Evolutionary conservation across 1,284 basidiomycete genomes (phyloP).

Genomic region (Meira nashicola): DNA sequence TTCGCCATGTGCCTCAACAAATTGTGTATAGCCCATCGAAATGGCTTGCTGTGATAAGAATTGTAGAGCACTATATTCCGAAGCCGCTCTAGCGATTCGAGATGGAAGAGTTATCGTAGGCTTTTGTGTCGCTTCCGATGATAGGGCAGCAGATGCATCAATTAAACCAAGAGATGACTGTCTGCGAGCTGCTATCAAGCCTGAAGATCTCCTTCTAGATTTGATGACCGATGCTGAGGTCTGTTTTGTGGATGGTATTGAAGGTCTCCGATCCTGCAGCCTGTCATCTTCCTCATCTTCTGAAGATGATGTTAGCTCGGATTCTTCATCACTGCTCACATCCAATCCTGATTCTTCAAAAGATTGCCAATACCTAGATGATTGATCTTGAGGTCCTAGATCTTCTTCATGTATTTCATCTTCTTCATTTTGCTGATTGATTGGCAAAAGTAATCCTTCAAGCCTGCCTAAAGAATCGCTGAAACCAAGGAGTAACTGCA

Average conservation of each 20-base stretch:
- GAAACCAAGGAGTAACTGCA: constrained; percentile 13
- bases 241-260: background rate
- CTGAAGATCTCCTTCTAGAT: background rate
- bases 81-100: constrained; percentile 11
- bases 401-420: constrained; percentile 5
- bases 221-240: background rate
- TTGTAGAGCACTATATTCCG: constrained; percentile 8
- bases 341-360: background rate
- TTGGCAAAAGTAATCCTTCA: background rate
- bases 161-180: background rate
- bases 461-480: constrained; percentile 6
- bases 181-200: background rate
- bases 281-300: background rate
- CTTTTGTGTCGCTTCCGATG: background rate
- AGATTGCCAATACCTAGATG: constrained; percentile 3
- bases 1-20: constrained; percentile 6
- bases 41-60: constrained; percentile 3
- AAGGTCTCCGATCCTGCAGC: background rate
- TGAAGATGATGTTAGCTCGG: background rate
- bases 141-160: background rate
- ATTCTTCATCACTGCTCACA: background rate
- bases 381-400: background rate
- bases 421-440: background rate
- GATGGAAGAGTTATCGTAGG: constrained; percentile 3
- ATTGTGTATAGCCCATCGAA: background rate